A percentile compares a stretch with the other conserved stretches of the same genome.
phyloP scores from a whole-genome alignment of 805 yeast species.

The Limtongia smithiae region DNA sequence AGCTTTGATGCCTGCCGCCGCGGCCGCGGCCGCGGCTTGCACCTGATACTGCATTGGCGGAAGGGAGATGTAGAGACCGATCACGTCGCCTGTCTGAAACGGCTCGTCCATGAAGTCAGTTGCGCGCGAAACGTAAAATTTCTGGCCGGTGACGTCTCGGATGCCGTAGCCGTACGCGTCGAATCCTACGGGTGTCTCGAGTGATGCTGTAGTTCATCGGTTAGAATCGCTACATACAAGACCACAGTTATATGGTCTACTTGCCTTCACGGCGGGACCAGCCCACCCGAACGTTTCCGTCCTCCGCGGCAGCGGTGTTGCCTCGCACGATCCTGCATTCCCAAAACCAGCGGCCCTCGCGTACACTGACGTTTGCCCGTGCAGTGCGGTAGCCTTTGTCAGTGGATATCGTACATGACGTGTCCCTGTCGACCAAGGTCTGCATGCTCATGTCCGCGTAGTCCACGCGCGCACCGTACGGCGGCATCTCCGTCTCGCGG shows the following conservation, averaged over 20 bases:
- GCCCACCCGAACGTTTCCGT: conserved; percentile 76
- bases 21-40: conserved; percentile 2
- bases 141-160: conserved; percentile 72
- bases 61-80: conserved; percentile 71
- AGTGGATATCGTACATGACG: conserved; percentile 48
- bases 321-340: conserved; percentile 59
- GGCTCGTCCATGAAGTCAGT: conserved; percentile 52
- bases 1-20: too few relatives aligned
- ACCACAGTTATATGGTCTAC: background rate
- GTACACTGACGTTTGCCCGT: conserved; percentile 67
- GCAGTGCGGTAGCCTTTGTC: conserved; percentile 76
- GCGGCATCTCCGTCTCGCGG: conserved; percentile 70
- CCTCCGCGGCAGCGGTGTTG: conserved; percentile 28
- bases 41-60: conserved; percentile 45
- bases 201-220: conserved; percentile 47
- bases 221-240: background rate
- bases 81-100: conserved; percentile 70
- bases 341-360: conserved; percentile 77
- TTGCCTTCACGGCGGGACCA: conserved; percentile 64
- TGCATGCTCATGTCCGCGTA: conserved; percentile 69
- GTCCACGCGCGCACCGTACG: conserved; percentile 54
- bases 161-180: conserved; percentile 93
- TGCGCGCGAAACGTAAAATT: conserved; percentile 72
- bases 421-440: conserved; percentile 42
- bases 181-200: conserved; percentile 94